Evolutionary conservation across 305 asterid genomes (phyloP).

Genomic region (Plantago lanceolata): DNA sequence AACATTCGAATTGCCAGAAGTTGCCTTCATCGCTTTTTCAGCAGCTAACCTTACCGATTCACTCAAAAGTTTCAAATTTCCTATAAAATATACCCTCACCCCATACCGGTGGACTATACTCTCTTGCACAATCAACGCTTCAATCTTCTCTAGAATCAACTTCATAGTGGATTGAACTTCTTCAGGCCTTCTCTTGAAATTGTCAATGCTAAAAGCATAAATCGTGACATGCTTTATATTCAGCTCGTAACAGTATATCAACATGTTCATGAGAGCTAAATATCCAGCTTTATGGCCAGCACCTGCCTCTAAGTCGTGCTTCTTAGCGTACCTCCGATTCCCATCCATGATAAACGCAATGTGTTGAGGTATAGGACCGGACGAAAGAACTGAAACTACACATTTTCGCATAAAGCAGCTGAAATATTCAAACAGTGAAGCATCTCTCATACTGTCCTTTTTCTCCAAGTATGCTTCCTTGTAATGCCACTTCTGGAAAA

Average conservation of each 20-base stretch:
- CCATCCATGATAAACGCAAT: constrained; percentile 58
- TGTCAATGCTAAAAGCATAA: constrained; percentile 79
- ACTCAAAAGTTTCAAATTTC: constrained; percentile 52
- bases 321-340: constrained; percentile 35
- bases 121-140: constrained; percentile 57
- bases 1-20: constrained; percentile 36
- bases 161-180: constrained; percentile 65
- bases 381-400: constrained; percentile 44
- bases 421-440: not conserved
- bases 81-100: constrained; percentile 55
- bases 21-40: constrained; percentile 57
- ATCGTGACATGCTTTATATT: constrained; percentile 52
- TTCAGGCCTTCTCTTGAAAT: constrained; percentile 58
- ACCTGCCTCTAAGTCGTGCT: constrained; percentile 47
- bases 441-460: not conserved
- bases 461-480: not conserved
- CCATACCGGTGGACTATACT: constrained; percentile 51
- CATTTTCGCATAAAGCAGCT: constrained; percentile 39
- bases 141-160: constrained; percentile 67
- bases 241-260: constrained; percentile 71
- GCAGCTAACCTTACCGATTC: constrained; percentile 53
- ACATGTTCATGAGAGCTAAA: constrained; percentile 50
- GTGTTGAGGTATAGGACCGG: constrained; percentile 70
- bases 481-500: not conserved
- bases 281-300: constrained; percentile 72